These are phyloP conservation scores for Massariosphaeria phaeospora DNA, from an alignment of 495 filamentous ascomycete species.

Conservation along the genomic window DNA sequence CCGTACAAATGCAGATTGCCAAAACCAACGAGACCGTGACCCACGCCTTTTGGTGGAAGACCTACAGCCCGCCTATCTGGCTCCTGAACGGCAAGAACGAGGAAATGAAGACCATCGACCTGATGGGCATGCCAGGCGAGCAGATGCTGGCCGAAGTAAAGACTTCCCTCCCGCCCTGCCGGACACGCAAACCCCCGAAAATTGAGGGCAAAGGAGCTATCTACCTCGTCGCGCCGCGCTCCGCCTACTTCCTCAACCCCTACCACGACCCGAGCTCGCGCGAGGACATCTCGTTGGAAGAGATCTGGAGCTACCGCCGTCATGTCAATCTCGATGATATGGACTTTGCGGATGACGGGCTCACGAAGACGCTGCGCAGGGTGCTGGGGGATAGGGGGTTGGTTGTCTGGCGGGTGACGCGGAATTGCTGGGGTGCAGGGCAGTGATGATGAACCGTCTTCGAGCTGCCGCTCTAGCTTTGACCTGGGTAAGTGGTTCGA, in stretches of 20 bases:
- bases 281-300: slow-evolving; percentile 51
- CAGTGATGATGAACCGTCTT: too few relatives aligned
- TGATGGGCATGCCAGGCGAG: slow-evolving; percentile 72
- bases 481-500: too few relatives aligned
- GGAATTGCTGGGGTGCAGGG: slow-evolving; percentile 24
- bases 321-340: slow-evolving; percentile 92
- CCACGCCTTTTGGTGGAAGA: slow-evolving; percentile 92
- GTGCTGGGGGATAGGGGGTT: slow-evolving; percentile 79
- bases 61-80: slow-evolving; percentile 91
- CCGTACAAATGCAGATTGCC: slow-evolving; percentile 58
- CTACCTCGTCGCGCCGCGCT: slow-evolving; percentile 46
- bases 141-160: slow-evolving; percentile 57
- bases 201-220: slow-evolving; percentile 22
- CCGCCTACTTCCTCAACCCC: slow-evolving; percentile 65
- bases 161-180: slow-evolving; percentile 45
- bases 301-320: slow-evolving; percentile 64
- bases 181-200: slow-evolving; percentile 29
- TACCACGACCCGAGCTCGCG: slow-evolving; percentile 41
- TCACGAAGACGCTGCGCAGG: slow-evolving; percentile 65
- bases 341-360: slow-evolving; percentile 79
- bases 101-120: slow-evolving; percentile 60
- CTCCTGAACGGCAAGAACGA: slow-evolving; percentile 72
- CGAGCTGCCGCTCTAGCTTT: too few relatives aligned
- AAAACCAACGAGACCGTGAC: slow-evolving; percentile 46
- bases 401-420: slow-evolving; percentile 65